Evolutionary conservation across 345 rosid species (phyloP), one percentile per base, ranked within the genome.

Genomic region (Aegle marmelos): DNA sequence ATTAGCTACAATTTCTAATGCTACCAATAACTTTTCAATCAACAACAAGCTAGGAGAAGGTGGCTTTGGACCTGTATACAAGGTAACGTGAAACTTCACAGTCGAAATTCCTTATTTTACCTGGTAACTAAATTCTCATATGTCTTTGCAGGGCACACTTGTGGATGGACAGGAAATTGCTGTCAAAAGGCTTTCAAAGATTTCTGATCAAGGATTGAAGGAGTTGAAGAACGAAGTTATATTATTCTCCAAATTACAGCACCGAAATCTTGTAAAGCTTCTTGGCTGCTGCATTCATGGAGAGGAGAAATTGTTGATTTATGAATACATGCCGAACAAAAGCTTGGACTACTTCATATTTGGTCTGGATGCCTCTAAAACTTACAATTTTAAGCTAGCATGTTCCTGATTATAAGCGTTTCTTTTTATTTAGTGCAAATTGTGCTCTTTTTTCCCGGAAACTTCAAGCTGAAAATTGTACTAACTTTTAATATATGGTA

Each of bases 221-320:
- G 92, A 89, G 76, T 86, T 89, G 72, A 87, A 78, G 78, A 89
- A 83, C 24, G 88, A 89, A 65, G 90, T 82, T 3, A 81, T 67
- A 22, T 54, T 85, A 34, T 84, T 89, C 4, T 85, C 87, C 17
- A 87, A 87, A 74, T 86, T 89, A 74, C 92, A 87, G 58, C 92
- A 87, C 64, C 79, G 87, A 30, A 89, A 89, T 68, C 66, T 62
- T 14, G 66, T 13, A 30, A 4, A 28, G 34, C 66, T 30, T 62
- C 36, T 62, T 62, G 66, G 22, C 17, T 60, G 64, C 33, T 25
- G 31, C 64, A 60, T 60, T 24, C 64, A 60, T 1, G 64, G 31
- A 60, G 64, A 60, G 64, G 64, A 60, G 64, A 60, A 60, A 30
- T 34, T 83, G 77, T 30, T 85, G 66, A 56, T 85, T 30, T 85